Conservation (phyloP, 225 moss, liverwort and hornwort genomes). For the Neckera pumila region DNA sequence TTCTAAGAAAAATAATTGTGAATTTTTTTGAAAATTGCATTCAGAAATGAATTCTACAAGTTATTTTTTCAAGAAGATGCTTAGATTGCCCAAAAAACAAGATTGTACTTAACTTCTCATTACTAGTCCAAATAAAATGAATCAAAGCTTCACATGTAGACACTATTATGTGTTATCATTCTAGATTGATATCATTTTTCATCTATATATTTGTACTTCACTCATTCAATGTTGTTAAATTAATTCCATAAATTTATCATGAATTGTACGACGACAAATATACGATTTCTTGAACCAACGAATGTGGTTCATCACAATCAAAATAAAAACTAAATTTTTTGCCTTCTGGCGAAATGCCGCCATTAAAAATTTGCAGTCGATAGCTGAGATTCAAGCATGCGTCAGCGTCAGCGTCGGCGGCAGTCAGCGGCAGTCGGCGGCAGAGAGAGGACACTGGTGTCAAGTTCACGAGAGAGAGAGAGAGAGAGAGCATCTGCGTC, state of each 20-base stretch:
- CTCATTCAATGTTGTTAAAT: background rate
- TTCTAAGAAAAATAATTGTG: too few species aligned
- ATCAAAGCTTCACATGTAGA: too few species aligned
- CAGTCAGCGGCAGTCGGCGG: background rate
- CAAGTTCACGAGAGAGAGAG: background rate
- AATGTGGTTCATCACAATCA: background rate
- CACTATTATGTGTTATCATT: too few species aligned
- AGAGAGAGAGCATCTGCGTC: background rate
- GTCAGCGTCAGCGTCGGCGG: background rate
- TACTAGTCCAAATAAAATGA: too few species aligned
- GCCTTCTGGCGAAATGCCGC: background rate
- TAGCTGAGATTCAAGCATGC: background rate
- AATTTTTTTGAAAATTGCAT: too few species aligned
- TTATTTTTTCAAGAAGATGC: too few species aligned
- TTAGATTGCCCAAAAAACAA: too few species aligned
- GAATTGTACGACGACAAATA: background rate
- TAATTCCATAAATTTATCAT: background rate
- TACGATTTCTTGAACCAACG: background rate
- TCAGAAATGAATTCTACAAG: too few species aligned
- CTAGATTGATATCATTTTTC: background rate
- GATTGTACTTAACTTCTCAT: too few species aligned
- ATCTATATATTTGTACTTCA: background rate
- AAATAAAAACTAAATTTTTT: background rate
- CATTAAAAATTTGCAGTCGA: background rate
- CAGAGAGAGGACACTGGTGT: background rate